Percentiles rank a stretch among this genome's conserved stretches.
Evolutionary conservation across 1,284 basidiomycete genomes (phyloP).

Genomic region (Trichosporon sp.): DNA sequence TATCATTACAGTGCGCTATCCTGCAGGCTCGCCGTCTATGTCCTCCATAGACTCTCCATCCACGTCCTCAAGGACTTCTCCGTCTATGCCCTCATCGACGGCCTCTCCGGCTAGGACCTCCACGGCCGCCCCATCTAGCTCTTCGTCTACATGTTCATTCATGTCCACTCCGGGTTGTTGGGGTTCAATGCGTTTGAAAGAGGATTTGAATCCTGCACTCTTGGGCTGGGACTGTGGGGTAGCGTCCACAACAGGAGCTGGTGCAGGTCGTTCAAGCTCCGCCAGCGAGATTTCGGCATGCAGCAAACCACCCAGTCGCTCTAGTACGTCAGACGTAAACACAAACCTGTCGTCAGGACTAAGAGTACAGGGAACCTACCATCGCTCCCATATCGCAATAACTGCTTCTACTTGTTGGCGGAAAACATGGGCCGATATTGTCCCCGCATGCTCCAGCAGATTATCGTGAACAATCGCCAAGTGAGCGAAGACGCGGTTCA

Average conservation of each 20-base stretch:
- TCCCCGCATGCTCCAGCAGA: conserved; percentile 69
- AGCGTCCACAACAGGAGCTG: conserved; percentile 21
- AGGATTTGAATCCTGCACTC: conserved; percentile 64
- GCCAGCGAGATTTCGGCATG: conserved; percentile 62
- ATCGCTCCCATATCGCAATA: conserved; percentile 92
- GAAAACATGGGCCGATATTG: conserved; percentile 91
- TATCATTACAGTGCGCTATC: neutral
- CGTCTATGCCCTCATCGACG: conserved; percentile 58
- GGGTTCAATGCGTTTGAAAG: conserved; percentile 48
- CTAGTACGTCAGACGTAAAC: conserved; percentile 78
- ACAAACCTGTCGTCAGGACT: conserved; percentile 65
- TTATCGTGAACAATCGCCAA: conserved; percentile 88
- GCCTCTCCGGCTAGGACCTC: conserved; percentile 32
- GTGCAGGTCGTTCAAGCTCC: conserved; percentile 21
- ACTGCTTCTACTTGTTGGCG: conserved; percentile 82
- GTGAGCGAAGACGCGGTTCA: conserved; percentile 89
- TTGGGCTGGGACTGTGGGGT: conserved; percentile 59
- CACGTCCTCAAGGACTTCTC: conserved; percentile 48
- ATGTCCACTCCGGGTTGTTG: neutral
- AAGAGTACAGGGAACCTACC: conserved; percentile 56
- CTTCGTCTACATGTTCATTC: conserved; percentile 51
- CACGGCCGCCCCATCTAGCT: conserved; percentile 12
- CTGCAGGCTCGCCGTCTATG: conserved; percentile 54
- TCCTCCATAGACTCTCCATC: conserved; percentile 49
- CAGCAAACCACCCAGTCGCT: conserved; percentile 69